A percentile compares a stretch with the other conserved stretches of the same genome.
These are phyloP conservation scores for Sesbania bispinosa DNA, from an alignment of 306 rosid genomes.

Conservation along the genomic window DNA sequence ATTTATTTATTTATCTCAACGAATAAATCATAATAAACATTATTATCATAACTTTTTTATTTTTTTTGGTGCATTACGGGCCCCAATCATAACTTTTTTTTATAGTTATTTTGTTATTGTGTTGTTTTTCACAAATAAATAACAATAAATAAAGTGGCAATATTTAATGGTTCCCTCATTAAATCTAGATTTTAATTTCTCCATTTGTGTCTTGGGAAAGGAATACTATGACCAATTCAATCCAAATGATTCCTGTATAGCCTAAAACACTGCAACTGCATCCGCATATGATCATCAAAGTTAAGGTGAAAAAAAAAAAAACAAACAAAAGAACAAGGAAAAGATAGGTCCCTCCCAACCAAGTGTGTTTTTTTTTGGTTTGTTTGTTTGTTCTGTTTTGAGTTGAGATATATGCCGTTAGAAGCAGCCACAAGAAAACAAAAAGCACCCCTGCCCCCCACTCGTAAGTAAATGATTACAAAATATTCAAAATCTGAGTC, in stretches of 20 bases:
- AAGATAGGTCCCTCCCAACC: background rate
- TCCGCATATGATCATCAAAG: background rate
- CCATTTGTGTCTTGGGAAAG: no score
- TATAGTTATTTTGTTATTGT: no score
- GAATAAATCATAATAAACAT: no score
- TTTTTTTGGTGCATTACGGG: no score
- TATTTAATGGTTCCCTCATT: no score
- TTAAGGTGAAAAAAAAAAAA: background rate
- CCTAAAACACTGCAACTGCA: background rate
- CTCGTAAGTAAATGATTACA: background rate
- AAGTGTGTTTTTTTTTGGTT: no score
- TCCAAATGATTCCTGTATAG: background rate
- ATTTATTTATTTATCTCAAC: no score
- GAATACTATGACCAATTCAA: background rate
- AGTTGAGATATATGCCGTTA: conserved; percentile 13
- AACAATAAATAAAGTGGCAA: no score
- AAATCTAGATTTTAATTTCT: no score
- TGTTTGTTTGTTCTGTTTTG: background rate
- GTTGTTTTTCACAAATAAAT: no score
- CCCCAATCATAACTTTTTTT: no score
- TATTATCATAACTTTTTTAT: no score
- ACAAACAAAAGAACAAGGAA: background rate
- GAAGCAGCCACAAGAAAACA: conserved; percentile 19
- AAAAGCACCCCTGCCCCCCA: conserved; percentile 22
- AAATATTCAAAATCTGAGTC: conserved; percentile 27